These are phyloP conservation scores for Corchorus capsularis DNA, from an alignment of 345 rosid genomes.

Conservation along the genomic window DNA sequence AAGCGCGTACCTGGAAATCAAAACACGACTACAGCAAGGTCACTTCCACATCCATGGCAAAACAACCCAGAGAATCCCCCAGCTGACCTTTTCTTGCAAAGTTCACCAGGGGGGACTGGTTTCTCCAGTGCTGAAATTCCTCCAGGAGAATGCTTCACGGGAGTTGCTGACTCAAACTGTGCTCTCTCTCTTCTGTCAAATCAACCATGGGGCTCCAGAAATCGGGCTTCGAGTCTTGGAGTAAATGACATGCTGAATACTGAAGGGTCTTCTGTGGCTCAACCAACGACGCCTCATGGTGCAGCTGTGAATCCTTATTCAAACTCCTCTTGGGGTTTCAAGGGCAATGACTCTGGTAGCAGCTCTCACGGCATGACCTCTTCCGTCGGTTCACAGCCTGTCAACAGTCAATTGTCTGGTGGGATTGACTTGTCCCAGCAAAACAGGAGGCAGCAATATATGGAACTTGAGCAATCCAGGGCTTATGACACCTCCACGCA, in stretches of 20 bases:
- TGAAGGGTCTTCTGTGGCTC: slow-evolving; percentile 51
- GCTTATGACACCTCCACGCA: slow-evolving; percentile 55
- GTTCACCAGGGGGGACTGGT: slow-evolving; percentile 51
- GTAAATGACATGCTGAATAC: slow-evolving; percentile 39
- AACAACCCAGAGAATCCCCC: slow-evolving; percentile 48
- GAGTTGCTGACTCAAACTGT: slow-evolving; percentile 70
- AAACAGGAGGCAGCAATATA: slow-evolving; percentile 55
- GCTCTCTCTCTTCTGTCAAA: slow-evolving; percentile 99
- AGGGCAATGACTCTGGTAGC: slow-evolving; percentile 42
- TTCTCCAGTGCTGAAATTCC: slow-evolving; percentile 50
- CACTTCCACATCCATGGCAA: slow-evolving; percentile 44
- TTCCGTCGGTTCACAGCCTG: slow-evolving; percentile 38
- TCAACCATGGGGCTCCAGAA: slow-evolving; percentile 61
- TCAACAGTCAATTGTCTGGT: slow-evolving; percentile 38
- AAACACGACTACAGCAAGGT: slow-evolving; percentile 33
- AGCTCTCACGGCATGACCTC: slow-evolving; percentile 43
- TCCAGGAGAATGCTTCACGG: slow-evolving; percentile 69
- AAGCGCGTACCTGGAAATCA: slow-evolving; percentile 33
- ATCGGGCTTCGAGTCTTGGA: slow-evolving; percentile 40
- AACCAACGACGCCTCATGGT: slow-evolving; percentile 45
- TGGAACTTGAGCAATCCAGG: slow-evolving; percentile 58
- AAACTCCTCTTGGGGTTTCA: slow-evolving; percentile 56
- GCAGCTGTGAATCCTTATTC: slow-evolving; percentile 46
- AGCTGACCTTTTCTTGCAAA: slow-evolving; percentile 50
- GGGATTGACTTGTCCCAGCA: slow-evolving; percentile 61